Percentiles rank a stretch among this genome's conserved stretches.
Conservation (phyloP, 2,329 filamentous ascomycete genomes). For the Alternaria sp. region DNA sequence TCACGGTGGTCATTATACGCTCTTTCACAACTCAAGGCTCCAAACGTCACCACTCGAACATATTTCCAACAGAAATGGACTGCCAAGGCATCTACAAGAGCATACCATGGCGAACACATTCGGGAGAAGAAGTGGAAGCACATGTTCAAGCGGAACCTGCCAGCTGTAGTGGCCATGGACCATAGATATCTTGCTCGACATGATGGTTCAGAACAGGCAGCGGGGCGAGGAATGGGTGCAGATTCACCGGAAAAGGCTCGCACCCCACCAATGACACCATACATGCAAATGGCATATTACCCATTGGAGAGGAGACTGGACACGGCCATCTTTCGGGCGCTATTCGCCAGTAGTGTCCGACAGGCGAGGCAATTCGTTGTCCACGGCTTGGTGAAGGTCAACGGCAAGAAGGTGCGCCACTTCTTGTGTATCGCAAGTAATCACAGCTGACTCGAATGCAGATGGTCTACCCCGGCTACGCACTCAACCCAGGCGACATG, state of each 20-base stretch:
- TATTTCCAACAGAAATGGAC: conserved; percentile 99
- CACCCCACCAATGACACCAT: conserved; percentile 70
- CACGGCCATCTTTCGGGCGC: conserved; percentile 88
- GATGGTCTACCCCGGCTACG: conserved; percentile 93
- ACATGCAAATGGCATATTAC: conserved; percentile 95
- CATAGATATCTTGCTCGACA: conserved; percentile 77
- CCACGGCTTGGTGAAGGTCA: conserved; percentile 92
- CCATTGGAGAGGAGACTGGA: conserved; percentile 91
- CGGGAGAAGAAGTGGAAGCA: conserved; percentile 92
- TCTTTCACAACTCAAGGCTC: conserved; percentile 65
- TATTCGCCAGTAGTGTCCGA: conserved; percentile 92
- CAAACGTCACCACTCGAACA: conserved; percentile 59
- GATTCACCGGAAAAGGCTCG: conserved; percentile 30
- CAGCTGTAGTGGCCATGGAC: conserved; percentile 86
- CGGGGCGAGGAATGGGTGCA: conserved; percentile 80
- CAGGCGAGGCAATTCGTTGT: conserved; percentile 95
- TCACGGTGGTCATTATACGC: conserved; percentile 98
- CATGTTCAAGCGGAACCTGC: conserved; percentile 84
- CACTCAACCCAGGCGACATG: conserved; percentile 96
- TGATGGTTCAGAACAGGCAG: conserved; percentile 84
- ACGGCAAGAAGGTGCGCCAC: conserved; percentile 82
- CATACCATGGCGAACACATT: conserved; percentile 95
- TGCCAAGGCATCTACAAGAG: conserved; percentile 82
- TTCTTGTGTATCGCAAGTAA: not conserved
- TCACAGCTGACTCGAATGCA: conserved; percentile 49